These are phyloP conservation scores for Botrytis pseudocinerea DNA, from an alignment of 2,329 filamentous ascomycete species.

Conservation along the genomic window DNA sequence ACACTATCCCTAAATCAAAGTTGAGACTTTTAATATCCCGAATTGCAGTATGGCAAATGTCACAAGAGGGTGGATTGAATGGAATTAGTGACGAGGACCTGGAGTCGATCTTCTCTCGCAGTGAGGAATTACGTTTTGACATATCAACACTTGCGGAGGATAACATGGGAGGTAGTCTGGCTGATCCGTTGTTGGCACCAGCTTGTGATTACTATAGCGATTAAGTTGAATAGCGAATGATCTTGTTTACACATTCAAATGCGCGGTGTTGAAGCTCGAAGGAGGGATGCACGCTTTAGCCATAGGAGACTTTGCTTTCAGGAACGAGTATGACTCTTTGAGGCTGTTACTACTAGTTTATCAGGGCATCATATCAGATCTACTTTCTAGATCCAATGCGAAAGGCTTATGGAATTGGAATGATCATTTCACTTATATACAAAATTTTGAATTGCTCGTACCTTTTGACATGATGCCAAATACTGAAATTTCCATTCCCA, in stretches of 20 bases:
- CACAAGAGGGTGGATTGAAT: background rate
- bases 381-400: too few species aligned
- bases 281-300: too few species aligned
- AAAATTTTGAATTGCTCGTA: too few species aligned
- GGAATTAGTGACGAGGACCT: background rate
- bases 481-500: background rate
- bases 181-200: background rate
- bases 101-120: background rate
- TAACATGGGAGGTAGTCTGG: background rate
- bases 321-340: background rate
- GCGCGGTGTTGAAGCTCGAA: too few species aligned
- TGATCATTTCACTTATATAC: background rate
- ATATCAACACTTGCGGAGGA: background rate
- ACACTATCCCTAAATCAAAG: background rate
- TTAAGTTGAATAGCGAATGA: background rate
- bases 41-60: slow-evolving; percentile 8
- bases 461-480: background rate
- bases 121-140: background rate
- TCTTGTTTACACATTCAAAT: background rate
- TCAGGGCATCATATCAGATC: too few species aligned
- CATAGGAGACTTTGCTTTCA: background rate
- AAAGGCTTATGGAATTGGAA: background rate
- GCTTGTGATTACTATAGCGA: background rate
- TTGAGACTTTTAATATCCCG: background rate
- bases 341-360: background rate